Percentiles rank a stretch among this genome's conserved stretches.
These are phyloP conservation scores for Cucurbita ficifolia DNA, from an alignment of 306 rosid species.

Conservation along the genomic window DNA sequence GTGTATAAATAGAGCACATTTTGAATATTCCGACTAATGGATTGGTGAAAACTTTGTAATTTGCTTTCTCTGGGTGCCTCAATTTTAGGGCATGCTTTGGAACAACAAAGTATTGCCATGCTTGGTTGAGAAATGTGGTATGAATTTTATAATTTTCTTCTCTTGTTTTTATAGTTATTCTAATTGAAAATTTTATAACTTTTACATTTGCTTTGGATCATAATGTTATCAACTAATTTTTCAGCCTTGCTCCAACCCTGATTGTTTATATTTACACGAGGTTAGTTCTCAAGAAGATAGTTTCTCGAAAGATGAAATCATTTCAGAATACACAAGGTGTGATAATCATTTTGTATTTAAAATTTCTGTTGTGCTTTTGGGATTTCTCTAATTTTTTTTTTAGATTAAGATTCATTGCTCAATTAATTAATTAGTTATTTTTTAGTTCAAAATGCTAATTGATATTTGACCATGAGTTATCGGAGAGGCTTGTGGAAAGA, in stretches of 20 bases:
- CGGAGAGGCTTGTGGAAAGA: neutral
- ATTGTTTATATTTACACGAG: conserved; percentile 90
- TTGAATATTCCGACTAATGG: neutral
- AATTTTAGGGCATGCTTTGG: conserved; percentile 92
- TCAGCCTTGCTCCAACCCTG: conserved; percentile 98
- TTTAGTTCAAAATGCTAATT: neutral
- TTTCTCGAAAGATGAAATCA: conserved; percentile 92
- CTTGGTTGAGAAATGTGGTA: conserved; percentile 96
- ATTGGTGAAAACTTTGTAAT: neutral
- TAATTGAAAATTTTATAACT: conserved; percentile 3
- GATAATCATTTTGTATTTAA: neutral
- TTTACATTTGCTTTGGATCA: neutral
- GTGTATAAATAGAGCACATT: neutral
- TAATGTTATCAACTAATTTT: conserved; percentile 2
- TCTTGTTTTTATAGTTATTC: neutral
- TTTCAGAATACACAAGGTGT: conserved; percentile 82
- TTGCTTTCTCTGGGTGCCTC: neutral
- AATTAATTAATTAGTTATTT: neutral
- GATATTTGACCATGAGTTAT: neutral
- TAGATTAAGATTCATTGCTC: neutral
- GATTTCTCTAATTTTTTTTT: neutral
- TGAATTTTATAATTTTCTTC: conserved; percentile 10
- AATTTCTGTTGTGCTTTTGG: neutral
- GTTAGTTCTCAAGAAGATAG: conserved; percentile 84
- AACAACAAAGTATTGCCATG: conserved; percentile 98